Conservation (phyloP, 2,329 filamentous ascomycete genomes). For the Scedosporium dehoogii region DNA sequence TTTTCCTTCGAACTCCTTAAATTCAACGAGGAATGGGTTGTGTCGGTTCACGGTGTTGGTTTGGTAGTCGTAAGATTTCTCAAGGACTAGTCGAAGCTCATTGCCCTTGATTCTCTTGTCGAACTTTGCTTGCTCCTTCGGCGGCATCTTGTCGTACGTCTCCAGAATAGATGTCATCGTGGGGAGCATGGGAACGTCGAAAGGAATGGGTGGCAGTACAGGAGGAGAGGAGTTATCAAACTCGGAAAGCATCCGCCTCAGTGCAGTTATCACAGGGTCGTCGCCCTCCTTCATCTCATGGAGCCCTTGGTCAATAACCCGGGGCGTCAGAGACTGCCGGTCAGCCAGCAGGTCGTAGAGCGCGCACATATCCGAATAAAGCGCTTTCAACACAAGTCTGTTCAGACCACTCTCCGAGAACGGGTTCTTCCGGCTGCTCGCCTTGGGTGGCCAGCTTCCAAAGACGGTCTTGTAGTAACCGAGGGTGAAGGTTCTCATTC, state of each 20-base stretch:
- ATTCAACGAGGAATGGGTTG: slow-evolving; percentile 58
- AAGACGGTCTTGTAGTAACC: slow-evolving; percentile 52
- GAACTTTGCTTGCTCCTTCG: slow-evolving; percentile 67
- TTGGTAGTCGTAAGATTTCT: slow-evolving; percentile 72
- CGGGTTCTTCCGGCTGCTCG: slow-evolving; percentile 81
- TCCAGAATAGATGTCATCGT: slow-evolving; percentile 55
- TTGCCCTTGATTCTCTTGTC: slow-evolving; percentile 66
- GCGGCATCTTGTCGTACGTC: slow-evolving; percentile 52
- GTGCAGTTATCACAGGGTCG: slow-evolving; percentile 53
- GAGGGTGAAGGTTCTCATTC: slow-evolving; percentile 64
- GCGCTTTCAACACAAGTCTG: slow-evolving; percentile 65
- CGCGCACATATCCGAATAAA: slow-evolving; percentile 78
- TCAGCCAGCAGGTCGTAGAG: slow-evolving; percentile 87
- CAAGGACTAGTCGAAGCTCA: slow-evolving; percentile 67
- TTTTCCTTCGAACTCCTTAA: slow-evolving; percentile 60
- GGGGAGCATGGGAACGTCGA: slow-evolving; percentile 74
- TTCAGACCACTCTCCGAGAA: slow-evolving; percentile 83
- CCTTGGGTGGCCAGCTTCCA: slow-evolving; percentile 80
- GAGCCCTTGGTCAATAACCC: slow-evolving; percentile 49
- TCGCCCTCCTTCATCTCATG: slow-evolving; percentile 38
- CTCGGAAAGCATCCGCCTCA: slow-evolving; percentile 74
- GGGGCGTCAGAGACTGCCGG: slow-evolving; percentile 64
- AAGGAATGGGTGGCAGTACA: slow-evolving; percentile 83
- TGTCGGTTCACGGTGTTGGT: slow-evolving; percentile 31
- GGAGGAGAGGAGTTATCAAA: slow-evolving; percentile 85